Evolutionary conservation across 1,139 yeast genomes (phyloP).

Genomic region (Candida labiduridarum): DNA sequence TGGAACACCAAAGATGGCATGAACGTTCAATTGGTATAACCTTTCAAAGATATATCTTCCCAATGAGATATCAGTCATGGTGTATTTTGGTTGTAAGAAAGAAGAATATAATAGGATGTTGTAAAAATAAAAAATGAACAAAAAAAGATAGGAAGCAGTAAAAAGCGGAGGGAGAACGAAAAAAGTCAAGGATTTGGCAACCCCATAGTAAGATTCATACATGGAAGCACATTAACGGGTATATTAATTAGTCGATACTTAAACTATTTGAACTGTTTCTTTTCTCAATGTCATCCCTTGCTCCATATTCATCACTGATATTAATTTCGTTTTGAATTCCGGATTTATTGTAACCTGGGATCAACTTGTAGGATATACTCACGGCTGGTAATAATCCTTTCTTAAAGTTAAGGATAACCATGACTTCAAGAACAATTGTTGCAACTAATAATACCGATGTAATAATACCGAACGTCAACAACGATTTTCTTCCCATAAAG

Average conservation of each 20-base stretch:
- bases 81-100: background rate
- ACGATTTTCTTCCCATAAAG: conserved; percentile 50
- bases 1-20: conserved; percentile 46
- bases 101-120: background rate
- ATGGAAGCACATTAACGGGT: background rate
- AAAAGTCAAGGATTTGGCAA: background rate
- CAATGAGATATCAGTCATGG: conserved; percentile 40
- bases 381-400: conserved; percentile 42
- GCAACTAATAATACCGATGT: conserved; percentile 42
- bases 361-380: conserved; percentile 24
- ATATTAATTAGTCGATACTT: conserved; percentile 7
- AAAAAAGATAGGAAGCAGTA: background rate
- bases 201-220: too few species aligned
- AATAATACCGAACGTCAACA: conserved; percentile 50
- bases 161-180: background rate
- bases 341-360: conserved; percentile 13
- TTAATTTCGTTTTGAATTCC: conserved; percentile 5
- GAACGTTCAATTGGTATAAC: conserved; percentile 41
- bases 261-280: conserved; percentile 1
- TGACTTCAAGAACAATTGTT: conserved; percentile 39
- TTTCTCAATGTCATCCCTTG: background rate
- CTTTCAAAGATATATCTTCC: conserved; percentile 49
- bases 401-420: conserved; percentile 40
- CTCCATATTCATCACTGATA: conserved; percentile 10
- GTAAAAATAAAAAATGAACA: background rate